phyloP scores from a whole-genome alignment of 2,329 filamentous ascomycete genomes.

The Plenodomus biglobosus region DNA sequence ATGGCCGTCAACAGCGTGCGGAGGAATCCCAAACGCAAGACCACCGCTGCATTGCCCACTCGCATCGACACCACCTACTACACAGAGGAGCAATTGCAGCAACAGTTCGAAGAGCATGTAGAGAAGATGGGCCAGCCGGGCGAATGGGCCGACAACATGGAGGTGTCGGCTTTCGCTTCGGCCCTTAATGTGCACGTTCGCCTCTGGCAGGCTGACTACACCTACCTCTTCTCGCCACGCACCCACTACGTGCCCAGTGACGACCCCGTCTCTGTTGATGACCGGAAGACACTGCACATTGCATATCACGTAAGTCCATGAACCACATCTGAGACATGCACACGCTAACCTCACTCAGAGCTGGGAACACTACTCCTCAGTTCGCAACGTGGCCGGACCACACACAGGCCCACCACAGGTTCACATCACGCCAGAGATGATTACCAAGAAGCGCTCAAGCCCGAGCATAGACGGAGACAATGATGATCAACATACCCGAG shows the following conservation, averaged over 20 bases:
- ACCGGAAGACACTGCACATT: conserved; percentile 55
- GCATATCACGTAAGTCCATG: conserved; percentile 62
- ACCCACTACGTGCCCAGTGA: conserved; percentile 29
- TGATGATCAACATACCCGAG: conserved; percentile 52
- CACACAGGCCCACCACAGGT: conserved; percentile 59
- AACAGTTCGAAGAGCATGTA: conserved; percentile 58
- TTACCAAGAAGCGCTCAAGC: conserved; percentile 52
- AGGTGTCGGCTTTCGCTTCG: conserved; percentile 66
- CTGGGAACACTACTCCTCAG: conserved; percentile 68
- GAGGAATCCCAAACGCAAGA: conserved; percentile 59
- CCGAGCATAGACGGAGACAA: conserved; percentile 55
- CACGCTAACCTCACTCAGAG: no score
- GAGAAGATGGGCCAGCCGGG: conserved; percentile 61
- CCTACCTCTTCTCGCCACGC: conserved; percentile 53
- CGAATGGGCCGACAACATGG: conserved; percentile 67
- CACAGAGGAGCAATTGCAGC: conserved; percentile 57
- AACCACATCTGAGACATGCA: background rate
- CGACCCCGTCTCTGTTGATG: conserved; percentile 35
- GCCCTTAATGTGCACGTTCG: conserved; percentile 63
- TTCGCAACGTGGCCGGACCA: conserved; percentile 62
- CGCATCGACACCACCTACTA: conserved; percentile 51
- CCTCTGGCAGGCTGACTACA: conserved; percentile 60
- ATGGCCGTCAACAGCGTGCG: conserved; percentile 58
- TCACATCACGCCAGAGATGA: conserved; percentile 26
- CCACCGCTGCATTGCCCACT: conserved; percentile 48